Conservation (phyloP, 2,329 filamentous ascomycete species). For the Cadophora gregata region DNA sequence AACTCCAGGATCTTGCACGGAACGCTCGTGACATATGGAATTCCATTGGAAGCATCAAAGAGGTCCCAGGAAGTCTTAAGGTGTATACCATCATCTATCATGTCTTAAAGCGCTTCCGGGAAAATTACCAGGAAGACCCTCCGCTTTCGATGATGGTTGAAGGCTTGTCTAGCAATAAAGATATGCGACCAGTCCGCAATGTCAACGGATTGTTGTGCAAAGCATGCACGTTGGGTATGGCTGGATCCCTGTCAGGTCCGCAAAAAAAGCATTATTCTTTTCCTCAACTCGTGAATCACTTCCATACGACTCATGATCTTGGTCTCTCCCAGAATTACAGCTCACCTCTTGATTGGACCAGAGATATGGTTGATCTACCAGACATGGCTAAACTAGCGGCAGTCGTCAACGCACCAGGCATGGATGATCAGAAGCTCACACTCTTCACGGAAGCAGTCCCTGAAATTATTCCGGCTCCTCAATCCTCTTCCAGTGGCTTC, state of each 20-base stretch:
- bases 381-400: constrained; percentile 54
- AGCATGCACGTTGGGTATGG: constrained; percentile 52
- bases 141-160: constrained; percentile 65
- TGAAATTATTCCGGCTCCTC: constrained; percentile 44
- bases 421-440: constrained; percentile 60
- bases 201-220: constrained; percentile 62
- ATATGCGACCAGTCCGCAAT: constrained; percentile 61
- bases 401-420: constrained; percentile 57
- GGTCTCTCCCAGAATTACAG: constrained; percentile 42
- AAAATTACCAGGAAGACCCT: constrained; percentile 62
- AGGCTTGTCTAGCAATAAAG: constrained; percentile 59
- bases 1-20: constrained; percentile 59
- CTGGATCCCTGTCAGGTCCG: constrained; percentile 33
- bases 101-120: constrained; percentile 61
- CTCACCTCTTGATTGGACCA: constrained; percentile 57
- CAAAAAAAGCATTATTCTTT: constrained; percentile 58
- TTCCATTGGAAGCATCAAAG: constrained; percentile 61
- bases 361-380: constrained; percentile 66
- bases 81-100: constrained; percentile 70
- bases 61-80: constrained; percentile 66
- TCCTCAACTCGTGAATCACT: constrained; percentile 64
- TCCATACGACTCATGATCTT: constrained; percentile 50
- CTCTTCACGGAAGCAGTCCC: constrained; percentile 59
- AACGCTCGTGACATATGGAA: constrained; percentile 69
- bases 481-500: constrained; percentile 2